A percentile compares a stretch with the other conserved stretches of the same genome.
Conservation (phyloP, 2,329 filamentous ascomycete genomes). For the Epichloe bromicola region DNA sequence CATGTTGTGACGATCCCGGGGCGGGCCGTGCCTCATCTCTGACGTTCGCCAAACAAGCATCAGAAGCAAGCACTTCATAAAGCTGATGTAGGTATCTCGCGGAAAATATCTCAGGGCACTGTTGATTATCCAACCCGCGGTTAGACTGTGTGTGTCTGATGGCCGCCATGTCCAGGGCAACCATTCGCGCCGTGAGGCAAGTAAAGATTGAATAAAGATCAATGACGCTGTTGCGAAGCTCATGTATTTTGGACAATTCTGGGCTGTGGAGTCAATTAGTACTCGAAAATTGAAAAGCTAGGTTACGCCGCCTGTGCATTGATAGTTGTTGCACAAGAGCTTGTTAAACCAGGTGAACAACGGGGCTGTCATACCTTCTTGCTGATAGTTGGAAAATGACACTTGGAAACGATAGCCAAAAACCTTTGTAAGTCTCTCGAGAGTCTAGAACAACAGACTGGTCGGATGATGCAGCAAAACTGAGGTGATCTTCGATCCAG, state of each 20-base stretch:
- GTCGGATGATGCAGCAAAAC: constrained; percentile 23
- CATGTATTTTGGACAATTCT: constrained; percentile 9
- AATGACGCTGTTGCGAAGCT: constrained; percentile 18
- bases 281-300: background rate
- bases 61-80: constrained; percentile 13
- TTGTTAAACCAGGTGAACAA: background rate
- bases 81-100: constrained; percentile 33
- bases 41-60: constrained; percentile 6
- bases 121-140: constrained; percentile 4
- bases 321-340: background rate
- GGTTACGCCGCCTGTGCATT: background rate
- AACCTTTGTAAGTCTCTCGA: constrained; percentile 28
- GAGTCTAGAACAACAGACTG: constrained; percentile 26
- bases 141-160: constrained; percentile 9
- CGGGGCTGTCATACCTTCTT: constrained; percentile 26
- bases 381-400: constrained; percentile 24
- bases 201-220: constrained; percentile 29
- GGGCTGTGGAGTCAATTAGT: constrained; percentile 1
- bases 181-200: constrained; percentile 37
- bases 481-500: constrained; percentile 39
- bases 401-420: constrained; percentile 42
- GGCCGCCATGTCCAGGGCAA: constrained; percentile 31
- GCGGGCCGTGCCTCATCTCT: constrained; percentile 8
- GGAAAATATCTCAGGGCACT: constrained; percentile 15
- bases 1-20: constrained; percentile 7